These are phyloP conservation scores for Chondrus crispus DNA, from an alignment of 23 red algal species.

Conservation along the genomic window DNA sequence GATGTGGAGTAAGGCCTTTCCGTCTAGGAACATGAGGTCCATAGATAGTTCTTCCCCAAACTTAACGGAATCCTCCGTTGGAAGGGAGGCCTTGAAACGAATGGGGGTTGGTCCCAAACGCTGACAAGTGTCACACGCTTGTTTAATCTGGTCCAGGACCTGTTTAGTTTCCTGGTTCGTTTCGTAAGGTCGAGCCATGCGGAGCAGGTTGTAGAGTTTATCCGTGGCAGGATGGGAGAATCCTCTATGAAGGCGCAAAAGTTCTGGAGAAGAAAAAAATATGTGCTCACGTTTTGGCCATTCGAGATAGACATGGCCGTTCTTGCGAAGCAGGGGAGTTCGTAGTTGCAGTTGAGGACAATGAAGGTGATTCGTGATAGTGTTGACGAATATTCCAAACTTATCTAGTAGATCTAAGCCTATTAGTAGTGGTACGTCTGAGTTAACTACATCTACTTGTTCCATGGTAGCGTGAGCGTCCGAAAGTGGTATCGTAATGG, in stretches of 20 bases:
- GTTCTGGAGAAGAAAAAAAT: no score
- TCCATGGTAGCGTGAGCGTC: no score
- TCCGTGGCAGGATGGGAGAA: not conserved
- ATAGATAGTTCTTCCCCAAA: conserved; percentile 14
- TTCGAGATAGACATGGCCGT: no score
- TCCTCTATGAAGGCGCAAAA: not conserved
- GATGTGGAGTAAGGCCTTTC: not conserved
- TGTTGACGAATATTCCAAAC: no score
- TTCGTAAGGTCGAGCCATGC: not conserved
- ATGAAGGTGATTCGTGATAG: no score
- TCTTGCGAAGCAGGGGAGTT: no score
- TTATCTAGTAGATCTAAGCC: no score
- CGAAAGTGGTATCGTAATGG: no score
- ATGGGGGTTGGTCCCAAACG: not conserved
- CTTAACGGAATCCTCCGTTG: not conserved
- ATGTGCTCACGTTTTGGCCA: no score
- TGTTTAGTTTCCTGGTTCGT: not conserved
- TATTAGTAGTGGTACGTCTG: no score
- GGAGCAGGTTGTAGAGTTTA: not conserved
- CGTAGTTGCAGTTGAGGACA: no score
- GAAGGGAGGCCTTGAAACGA: not conserved
- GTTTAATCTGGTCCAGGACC: not conserved
- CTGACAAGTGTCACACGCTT: not conserved
- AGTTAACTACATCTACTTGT: no score
- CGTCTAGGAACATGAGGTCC: conserved; percentile 14